Base-by-base conservation (phyloP, 2,329 filamentous ascomycete genomes). In the Pseudocercospora fuligena region DNA sequence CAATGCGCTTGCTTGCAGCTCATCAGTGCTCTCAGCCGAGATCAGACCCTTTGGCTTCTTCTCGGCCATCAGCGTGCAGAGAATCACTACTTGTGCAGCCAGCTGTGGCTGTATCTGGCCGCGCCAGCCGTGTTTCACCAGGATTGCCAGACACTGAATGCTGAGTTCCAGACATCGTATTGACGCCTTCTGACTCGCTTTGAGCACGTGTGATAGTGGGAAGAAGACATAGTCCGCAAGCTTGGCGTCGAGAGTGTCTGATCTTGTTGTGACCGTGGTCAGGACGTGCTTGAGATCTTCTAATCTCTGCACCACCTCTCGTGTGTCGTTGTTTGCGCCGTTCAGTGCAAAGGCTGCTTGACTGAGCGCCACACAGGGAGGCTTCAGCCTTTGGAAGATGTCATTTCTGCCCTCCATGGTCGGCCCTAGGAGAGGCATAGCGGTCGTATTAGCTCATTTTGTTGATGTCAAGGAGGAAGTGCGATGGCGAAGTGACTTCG, bases 201-300 rank as follows among this genome's bases (percentile, higher is more conserved):
- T 90, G 73, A 99, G 90, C 46, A 98, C 88, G 72, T 95, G 91
- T 0, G 92, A 93, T 0, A 99, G 83, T 0, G 95, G 95, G 69
- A 97, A 97, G 82, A 98, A 98, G 75, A 92, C 87, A 83, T 98
- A 99, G 81, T 97, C 94, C 14, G 94, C 93, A 19, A 98, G 82
- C 77, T 93, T 94, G 61, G 89, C 86, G 77, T 97, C 92, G 19
- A 98, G 77, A 1, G 76, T 73, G 69, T 79, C 74, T 40, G 80
- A 77, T 7, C 73, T 74, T 16, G 70, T 66, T 1, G 64, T 66
- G 57, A 80, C 65, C 0, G 71, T 57, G 23, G 72, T 66, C 0
- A 88, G 77, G 16, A 77, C 76, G 7, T 76, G 70, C 11, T 85
- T 76, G 5, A 89, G 74, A 0, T 76, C 73, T 58, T 83, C 79